Percentiles rank a stretch among this genome's conserved stretches.
Conservation (phyloP, 2,329 filamentous ascomycete species). For the Mycosphaerella arachidis region DNA sequence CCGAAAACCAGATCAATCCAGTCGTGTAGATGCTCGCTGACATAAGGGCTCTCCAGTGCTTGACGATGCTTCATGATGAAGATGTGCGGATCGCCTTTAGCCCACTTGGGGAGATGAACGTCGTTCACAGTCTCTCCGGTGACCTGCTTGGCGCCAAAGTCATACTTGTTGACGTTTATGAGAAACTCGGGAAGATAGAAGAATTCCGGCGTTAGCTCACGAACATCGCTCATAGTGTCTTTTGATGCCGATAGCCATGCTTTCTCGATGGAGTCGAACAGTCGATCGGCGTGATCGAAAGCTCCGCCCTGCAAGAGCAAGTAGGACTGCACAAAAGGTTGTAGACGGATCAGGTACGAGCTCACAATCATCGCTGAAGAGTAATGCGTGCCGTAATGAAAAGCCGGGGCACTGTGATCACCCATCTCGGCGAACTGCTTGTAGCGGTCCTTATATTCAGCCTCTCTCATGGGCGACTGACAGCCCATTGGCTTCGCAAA, state of each 20-base stretch:
- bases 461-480: slow-evolving; percentile 70
- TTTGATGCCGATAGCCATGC: slow-evolving; percentile 87
- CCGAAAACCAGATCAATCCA: slow-evolving; percentile 98
- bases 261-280: slow-evolving; percentile 89
- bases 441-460: slow-evolving; percentile 79
- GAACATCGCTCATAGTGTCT: slow-evolving; percentile 88
- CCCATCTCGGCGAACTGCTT: slow-evolving; percentile 86
- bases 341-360: slow-evolving; percentile 89
- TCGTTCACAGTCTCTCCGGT: slow-evolving; percentile 74
- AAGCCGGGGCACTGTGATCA: slow-evolving; percentile 68
- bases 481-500: slow-evolving; percentile 95
- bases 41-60: slow-evolving; percentile 86
- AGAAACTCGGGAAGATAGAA: slow-evolving; percentile 95
- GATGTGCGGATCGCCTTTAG: slow-evolving; percentile 89
- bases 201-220: slow-evolving; percentile 93
- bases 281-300: slow-evolving; percentile 90
- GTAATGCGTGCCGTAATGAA: slow-evolving; percentile 98
- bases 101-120: slow-evolving; percentile 90
- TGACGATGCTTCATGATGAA: slow-evolving; percentile 96
- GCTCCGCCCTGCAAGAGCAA: slow-evolving; percentile 89
- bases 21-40: slow-evolving; percentile 80
- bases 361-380: slow-evolving; percentile 99
- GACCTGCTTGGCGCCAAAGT: slow-evolving; percentile 84
- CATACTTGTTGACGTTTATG: slow-evolving; percentile 88
- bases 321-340: slow-evolving; percentile 95